Conservation (phyloP, 257 asterid genomes). For the Penstemon eatonii region DNA sequence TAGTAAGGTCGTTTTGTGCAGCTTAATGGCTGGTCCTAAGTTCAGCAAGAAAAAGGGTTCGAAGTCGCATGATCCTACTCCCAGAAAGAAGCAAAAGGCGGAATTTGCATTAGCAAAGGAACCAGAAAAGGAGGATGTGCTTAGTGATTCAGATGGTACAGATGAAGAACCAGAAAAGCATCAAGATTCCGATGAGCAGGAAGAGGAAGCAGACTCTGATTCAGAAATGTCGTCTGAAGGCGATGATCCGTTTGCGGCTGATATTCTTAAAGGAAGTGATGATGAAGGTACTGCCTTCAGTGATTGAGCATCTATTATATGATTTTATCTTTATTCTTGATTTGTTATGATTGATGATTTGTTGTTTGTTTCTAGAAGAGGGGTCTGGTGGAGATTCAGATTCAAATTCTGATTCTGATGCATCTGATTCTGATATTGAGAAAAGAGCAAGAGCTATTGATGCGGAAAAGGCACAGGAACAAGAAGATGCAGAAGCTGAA, state of each 20-base stretch:
- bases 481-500: constrained; percentile 54
- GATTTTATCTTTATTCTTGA: constrained; percentile 8
- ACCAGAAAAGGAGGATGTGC: constrained; percentile 43
- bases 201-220: constrained; percentile 45
- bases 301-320: constrained; percentile 12
- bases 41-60: constrained; percentile 40
- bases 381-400: constrained; percentile 43
- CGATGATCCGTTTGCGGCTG: constrained; percentile 71
- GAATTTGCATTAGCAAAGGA: constrained; percentile 27
- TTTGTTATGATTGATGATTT: not conserved
- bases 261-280: constrained; percentile 62
- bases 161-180: constrained; percentile 39
- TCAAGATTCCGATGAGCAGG: constrained; percentile 47
- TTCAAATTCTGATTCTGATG: constrained; percentile 61
- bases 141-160: constrained; percentile 48
- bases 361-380: constrained; percentile 34
- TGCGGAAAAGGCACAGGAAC: constrained; percentile 45
- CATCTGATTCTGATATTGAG: constrained; percentile 57
- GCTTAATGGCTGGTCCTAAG: constrained; percentile 63
- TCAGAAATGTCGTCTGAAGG: constrained; percentile 76
- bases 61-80: constrained; percentile 35
- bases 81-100: constrained; percentile 67
- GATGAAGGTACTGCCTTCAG: constrained; percentile 54
- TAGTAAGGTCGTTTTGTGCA: constrained; percentile 26
- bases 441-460: constrained; percentile 52